Evolutionary conservation across 1,139 yeast species (phyloP), one percentile per base, ranked within the genome.

Genomic region (Chernovozyma sophiae-reginae): DNA sequence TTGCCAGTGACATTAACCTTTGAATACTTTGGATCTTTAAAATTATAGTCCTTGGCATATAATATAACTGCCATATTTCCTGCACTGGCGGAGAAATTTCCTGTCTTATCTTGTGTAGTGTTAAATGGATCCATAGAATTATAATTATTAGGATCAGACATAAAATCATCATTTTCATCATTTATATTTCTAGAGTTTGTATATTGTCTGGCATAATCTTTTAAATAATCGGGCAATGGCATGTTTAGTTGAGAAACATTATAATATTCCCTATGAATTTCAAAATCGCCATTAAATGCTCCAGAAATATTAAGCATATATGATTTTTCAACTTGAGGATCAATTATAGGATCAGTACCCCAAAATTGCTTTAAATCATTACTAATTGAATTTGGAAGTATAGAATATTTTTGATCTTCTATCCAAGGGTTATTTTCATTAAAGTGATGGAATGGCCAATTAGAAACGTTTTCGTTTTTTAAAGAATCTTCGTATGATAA

Each of bases 381-480:
- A 44, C 79, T 74, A 1, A 86, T 62, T 6, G 52, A 56, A 48
- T 81, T 68, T 1, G 96, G 95, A 10, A 86, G 52, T 2, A 86
- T 60, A 16, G 85, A 73, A 50, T 64, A 70, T 25, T 68, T 52
- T 49, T 82, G 75, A 40, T 66, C 62, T 43, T 77, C 80, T n/a
- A 35, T 34, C 77, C 84, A 82, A 4, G 77, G 72, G 16, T 59
- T 48, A 7, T 62, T 57, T 24, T 64, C 56, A 25, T 62, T 59
- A 39, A 43, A 69, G 2, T 64, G 35, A 22, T 71, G 78, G 20
- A 81, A 53, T 1, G 89, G 89, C 76, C 82, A 82, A 0, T 78
- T 66, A 37, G 72, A 68, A 0, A 52, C 58, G 28, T 66, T 62
- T 37, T 68, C 62, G 10, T 74, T 73, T 4, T 60, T 49, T 3